A percentile compares a stretch with the other conserved stretches of the same genome.
Evolutionary conservation across 2,329 filamentous ascomycete genomes (phyloP).

Genomic region (Colletotrichum falcatum): DNA sequence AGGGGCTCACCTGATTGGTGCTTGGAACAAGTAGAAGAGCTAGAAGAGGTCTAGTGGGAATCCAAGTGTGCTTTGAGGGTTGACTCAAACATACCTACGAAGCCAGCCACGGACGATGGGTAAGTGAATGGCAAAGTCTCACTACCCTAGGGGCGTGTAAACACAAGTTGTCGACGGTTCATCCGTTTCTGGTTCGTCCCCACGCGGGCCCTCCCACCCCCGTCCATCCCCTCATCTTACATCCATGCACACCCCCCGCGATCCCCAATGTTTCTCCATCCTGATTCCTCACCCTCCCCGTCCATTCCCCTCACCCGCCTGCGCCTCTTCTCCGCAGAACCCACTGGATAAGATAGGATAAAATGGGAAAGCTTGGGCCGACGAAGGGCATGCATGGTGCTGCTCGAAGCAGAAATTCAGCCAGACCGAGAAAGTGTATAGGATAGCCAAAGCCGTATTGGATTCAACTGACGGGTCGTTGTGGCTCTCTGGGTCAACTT

Average conservation of each 20-base stretch:
- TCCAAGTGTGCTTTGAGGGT: not conserved
- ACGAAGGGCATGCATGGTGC: not conserved
- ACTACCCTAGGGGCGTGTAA: no score
- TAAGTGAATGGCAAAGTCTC: not conserved
- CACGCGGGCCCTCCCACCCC: not conserved
- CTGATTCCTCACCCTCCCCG: conserved; percentile 8
- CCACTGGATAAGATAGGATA: conserved; percentile 17
- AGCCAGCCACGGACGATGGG: not conserved
- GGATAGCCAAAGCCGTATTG: not conserved
- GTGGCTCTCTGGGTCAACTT: not conserved
- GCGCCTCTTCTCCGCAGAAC: conserved; percentile 27
- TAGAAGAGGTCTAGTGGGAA: not conserved
- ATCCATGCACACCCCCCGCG: conserved; percentile 24
- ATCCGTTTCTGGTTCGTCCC: not conserved
- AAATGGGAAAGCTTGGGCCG: not conserved
- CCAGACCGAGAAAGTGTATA: not conserved
- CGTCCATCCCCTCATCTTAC: conserved; percentile 13
- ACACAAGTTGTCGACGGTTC: not conserved
- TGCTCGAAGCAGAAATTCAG: not conserved
- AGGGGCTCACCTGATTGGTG: not conserved
- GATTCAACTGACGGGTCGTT: not conserved
- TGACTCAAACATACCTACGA: not conserved
- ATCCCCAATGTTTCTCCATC: conserved; percentile 36
- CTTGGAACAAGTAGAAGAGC: not conserved
- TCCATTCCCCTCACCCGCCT: conserved; percentile 8